phyloP scores from a whole-genome alignment of 2,329 filamentous ascomycete species.

The Dactylellina parvicollis region DNA sequence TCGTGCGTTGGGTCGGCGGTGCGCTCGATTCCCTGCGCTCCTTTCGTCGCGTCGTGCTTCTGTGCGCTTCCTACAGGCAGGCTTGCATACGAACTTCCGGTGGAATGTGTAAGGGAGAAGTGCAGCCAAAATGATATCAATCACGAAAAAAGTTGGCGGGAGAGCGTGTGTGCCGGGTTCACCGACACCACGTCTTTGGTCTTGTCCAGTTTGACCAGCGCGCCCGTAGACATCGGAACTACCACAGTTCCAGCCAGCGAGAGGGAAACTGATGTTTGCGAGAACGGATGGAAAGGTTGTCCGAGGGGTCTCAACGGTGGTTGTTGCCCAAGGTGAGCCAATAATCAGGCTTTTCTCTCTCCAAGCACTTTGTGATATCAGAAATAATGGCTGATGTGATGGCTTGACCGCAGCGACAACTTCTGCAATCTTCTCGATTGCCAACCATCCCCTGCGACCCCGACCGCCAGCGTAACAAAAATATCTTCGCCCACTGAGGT shows the following conservation, averaged over 20 bases:
- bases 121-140: constrained; percentile 40
- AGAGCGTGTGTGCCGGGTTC: constrained; percentile 25
- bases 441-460: constrained; percentile 13
- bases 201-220: constrained; percentile 4
- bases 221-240: not conserved
- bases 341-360: not conserved
- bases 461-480: constrained; percentile 20
- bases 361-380: not conserved
- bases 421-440: constrained; percentile 45
- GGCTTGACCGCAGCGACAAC: constrained; percentile 4
- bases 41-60: constrained; percentile 39
- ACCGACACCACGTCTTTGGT: constrained; percentile 13
- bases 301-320: constrained; percentile 35
- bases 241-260: not conserved
- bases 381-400: not conserved
- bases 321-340: constrained; percentile 33
- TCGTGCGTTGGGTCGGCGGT: constrained; percentile 38
- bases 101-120: constrained; percentile 38
- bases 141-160: constrained; percentile 29
- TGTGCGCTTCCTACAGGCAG: constrained; percentile 39
- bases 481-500: constrained; percentile 34
- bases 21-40: constrained; percentile 29
- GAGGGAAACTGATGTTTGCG: constrained; percentile 20
- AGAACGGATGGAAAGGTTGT: constrained; percentile 38
- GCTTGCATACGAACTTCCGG: constrained; percentile 33